Base-by-base conservation (phyloP, 441 rosid genomes). In the Sinapis alba region DNA sequence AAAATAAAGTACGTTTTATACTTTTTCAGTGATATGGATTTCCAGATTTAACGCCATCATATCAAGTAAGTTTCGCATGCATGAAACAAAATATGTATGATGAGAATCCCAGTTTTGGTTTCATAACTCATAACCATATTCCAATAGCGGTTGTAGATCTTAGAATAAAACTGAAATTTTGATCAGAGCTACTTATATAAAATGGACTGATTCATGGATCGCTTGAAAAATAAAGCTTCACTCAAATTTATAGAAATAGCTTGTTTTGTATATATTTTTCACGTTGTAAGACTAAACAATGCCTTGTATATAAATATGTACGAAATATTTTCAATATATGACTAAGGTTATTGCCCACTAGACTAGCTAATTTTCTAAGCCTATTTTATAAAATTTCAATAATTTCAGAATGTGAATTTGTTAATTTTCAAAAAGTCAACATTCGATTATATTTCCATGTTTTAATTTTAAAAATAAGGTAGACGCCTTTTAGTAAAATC, bases 391-490 rank as follows among this genome's bases (percentile, higher is more conserved):
- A 11, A 2, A 6, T n/a, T 32, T 68, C 32, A 50, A 60, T 61
- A 60, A 50, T 50, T 60, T 68, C 57, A 75, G 45, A 50, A 5
- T 62, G 12, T 12, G 11, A 56, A 41, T n/a, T 45, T 10, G 26
- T 15, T 16, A 70, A 43, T 12, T 30, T 12, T 21, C 16, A 32
- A 32, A 5, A 57, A 57, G 67, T 76, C 80, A 64, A 70, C 62
- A 43, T 16, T 47, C 32, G 13, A 71, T 76, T 34, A 69, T 43
- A 38, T 11, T 11, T 36, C 47, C 65, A 53, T 16, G 21, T 69
- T 27, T 59, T 53, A 68, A 15, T 45, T 43, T n/a, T 45, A 19
- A 43, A 18, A 32, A 26, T 47, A 76, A 76, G 76, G 71, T 64
- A 43, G 60, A 65, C 60, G 56, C 69, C 54, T 34, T 36, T 34